Evolutionary conservation across 208 protist genomes (phyloP).

Genomic region (Trypanosoma melophagium): DNA sequence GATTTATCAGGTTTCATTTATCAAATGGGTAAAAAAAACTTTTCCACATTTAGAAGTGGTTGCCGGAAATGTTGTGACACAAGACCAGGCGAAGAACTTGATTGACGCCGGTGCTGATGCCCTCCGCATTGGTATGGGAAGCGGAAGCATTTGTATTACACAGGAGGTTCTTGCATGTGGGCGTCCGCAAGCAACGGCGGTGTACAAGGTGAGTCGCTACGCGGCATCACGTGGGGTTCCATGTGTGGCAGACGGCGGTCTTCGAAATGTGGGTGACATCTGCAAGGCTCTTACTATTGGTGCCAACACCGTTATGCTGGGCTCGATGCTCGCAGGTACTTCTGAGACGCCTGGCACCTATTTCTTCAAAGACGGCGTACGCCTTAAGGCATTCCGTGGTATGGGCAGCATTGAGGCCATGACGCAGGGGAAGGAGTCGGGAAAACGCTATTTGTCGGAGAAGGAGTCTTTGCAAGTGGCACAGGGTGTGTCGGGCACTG

Average conservation of each 20-base stretch:
- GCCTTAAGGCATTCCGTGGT: slow-evolving; percentile 95
- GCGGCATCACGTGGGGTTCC: slow-evolving; percentile 90
- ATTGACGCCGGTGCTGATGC: slow-evolving; percentile 96
- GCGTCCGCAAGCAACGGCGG: slow-evolving; percentile 95
- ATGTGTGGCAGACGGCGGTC: slow-evolving; percentile 94
- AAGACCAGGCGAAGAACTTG: slow-evolving; percentile 94
- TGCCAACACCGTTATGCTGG: slow-evolving; percentile 87
- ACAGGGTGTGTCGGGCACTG: slow-evolving; percentile 90
- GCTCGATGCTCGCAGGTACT: slow-evolving; percentile 92
- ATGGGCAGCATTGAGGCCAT: slow-evolving; percentile 97
- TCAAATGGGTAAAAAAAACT: slow-evolving; percentile 92
- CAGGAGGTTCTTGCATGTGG: slow-evolving; percentile 95
- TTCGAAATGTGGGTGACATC: slow-evolving; percentile 94
- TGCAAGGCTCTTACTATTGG: slow-evolving; percentile 95
- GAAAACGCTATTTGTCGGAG: slow-evolving; percentile 91
- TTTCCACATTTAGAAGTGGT: slow-evolving; percentile 89
- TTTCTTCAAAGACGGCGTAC: slow-evolving; percentile 91
- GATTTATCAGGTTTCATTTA: slow-evolving; percentile 95
- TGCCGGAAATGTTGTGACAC: slow-evolving; percentile 97
- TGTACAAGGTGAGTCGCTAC: slow-evolving; percentile 92
- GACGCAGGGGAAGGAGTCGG: slow-evolving; percentile 86
- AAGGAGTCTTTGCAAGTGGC: slow-evolving; percentile 90
- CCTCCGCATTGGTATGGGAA: slow-evolving; percentile 97
- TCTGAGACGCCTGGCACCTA: slow-evolving; percentile 92
- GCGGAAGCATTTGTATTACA: slow-evolving; percentile 98